Evolutionary conservation across 2,329 filamentous ascomycete species (phyloP).

Genomic region (Penicillium sp.): DNA sequence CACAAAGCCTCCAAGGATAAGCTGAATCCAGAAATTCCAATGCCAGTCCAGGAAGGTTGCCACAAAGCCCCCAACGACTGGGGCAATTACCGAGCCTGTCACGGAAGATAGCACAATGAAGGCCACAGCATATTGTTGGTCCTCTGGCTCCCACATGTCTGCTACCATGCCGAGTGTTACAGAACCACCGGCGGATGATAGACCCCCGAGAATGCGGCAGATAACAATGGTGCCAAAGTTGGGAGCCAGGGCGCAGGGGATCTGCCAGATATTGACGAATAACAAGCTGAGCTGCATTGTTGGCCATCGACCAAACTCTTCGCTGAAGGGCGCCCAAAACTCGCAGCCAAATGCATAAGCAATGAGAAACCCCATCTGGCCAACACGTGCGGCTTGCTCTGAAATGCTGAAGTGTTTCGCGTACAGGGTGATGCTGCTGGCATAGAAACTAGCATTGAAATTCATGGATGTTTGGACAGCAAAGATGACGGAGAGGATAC

Average conservation of each 20-base stretch:
- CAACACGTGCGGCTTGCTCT: conserved; percentile 65
- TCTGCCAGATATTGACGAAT: conserved; percentile 74
- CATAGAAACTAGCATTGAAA: conserved; percentile 73
- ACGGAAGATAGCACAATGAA: conserved; percentile 61
- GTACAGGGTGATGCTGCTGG: conserved; percentile 64
- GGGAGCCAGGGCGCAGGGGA: conserved; percentile 68
- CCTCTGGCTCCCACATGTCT: conserved; percentile 59
- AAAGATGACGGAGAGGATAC: conserved; percentile 67
- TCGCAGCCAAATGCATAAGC: conserved; percentile 82
- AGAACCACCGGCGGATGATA: conserved; percentile 64
- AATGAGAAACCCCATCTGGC: conserved; percentile 74
- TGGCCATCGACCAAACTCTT: conserved; percentile 75
- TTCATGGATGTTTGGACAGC: conserved; percentile 73
- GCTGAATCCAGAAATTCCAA: conserved; percentile 65
- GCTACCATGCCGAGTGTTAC: conserved; percentile 66
- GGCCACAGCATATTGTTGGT: conserved; percentile 60
- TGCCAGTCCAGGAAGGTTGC: conserved; percentile 51
- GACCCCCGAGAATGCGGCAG: conserved; percentile 64
- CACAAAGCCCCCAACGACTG: conserved; percentile 56
- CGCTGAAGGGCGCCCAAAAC: conserved; percentile 82
- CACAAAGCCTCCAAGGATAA: conserved; percentile 57
- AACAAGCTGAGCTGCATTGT: conserved; percentile 71
- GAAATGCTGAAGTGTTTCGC: conserved; percentile 65
- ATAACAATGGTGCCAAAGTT: conserved; percentile 69
- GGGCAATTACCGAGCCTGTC: conserved; percentile 49